phyloP scores from a whole-genome alignment of 345 rosid genomes.

The Hirschfeldia incana region DNA sequence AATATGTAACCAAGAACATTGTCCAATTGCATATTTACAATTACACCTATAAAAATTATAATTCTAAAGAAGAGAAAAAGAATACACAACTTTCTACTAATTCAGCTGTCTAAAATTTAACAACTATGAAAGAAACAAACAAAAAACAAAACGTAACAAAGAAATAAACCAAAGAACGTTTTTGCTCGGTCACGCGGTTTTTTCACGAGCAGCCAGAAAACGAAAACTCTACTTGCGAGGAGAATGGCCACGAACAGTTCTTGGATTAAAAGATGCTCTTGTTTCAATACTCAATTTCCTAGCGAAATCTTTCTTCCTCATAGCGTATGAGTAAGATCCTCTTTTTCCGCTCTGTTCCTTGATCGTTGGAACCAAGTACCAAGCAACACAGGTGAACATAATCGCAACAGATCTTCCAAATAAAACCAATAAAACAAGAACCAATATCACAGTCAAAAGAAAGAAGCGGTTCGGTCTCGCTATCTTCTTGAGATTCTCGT shows the following conservation, averaged over 20 bases:
- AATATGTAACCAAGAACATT: neutral
- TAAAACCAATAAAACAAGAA: conserved; percentile 53
- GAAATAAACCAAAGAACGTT: neutral
- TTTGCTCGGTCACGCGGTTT: conserved; percentile 25
- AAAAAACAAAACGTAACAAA: neutral
- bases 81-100: conserved; percentile 9
- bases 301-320: conserved; percentile 51
- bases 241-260: conserved; percentile 19
- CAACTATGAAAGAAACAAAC: conserved; percentile 24
- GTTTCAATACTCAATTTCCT: conserved; percentile 45
- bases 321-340: conserved; percentile 1
- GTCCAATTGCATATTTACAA: neutral
- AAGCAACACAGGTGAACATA: conserved; percentile 56
- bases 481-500: conserved; percentile 36
- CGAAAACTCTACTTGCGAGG: conserved; percentile 26
- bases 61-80: neutral
- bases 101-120: conserved; percentile 31
- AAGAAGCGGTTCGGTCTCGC: conserved; percentile 50
- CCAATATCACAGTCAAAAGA: conserved; percentile 50
- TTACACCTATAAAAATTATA: conserved; percentile 3
- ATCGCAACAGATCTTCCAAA: conserved; percentile 67
- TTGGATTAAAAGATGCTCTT: conserved; percentile 40
- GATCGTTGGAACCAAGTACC: conserved; percentile 64
- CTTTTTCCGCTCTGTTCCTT: conserved; percentile 33
- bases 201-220: conserved; percentile 30